Conservation (phyloP, 2,329 filamentous ascomycete genomes). For the Aspergillus novofumigatus region DNA sequence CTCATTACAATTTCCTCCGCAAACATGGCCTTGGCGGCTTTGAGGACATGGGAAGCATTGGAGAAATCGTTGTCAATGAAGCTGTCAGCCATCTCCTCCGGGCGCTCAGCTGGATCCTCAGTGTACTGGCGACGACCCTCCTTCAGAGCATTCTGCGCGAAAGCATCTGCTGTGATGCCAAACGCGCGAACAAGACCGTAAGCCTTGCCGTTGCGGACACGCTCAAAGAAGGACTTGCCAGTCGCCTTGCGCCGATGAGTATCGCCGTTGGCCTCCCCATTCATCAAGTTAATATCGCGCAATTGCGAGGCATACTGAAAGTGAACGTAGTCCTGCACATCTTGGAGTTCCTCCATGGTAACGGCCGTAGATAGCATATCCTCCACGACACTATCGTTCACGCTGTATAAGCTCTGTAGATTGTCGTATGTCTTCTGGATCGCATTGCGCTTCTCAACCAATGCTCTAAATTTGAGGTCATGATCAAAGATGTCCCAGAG, state of each 20-base stretch:
- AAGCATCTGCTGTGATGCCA: slow-evolving; percentile 81
- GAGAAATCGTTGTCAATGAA: slow-evolving; percentile 68
- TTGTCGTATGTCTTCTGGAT: slow-evolving; percentile 75
- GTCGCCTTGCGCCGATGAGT: slow-evolving; percentile 77
- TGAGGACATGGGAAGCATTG: slow-evolving; percentile 70
- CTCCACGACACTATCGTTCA: slow-evolving; percentile 72
- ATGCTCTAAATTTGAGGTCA: slow-evolving; percentile 89
- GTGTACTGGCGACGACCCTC: slow-evolving; percentile 74
- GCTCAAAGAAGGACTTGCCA: slow-evolving; percentile 75
- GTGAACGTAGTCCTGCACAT: slow-evolving; percentile 92
- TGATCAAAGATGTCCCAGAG: slow-evolving; percentile 93
- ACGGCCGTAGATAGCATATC: slow-evolving; percentile 75
- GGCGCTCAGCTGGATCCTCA: slow-evolving; percentile 75
- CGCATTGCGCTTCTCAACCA: slow-evolving; percentile 85
- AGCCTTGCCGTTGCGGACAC: slow-evolving; percentile 73
- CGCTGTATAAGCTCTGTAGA: slow-evolving; percentile 61
- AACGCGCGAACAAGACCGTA: slow-evolving; percentile 83
- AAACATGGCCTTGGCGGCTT: slow-evolving; percentile 80
- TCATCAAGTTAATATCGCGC: slow-evolving; percentile 68
- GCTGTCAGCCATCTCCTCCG: slow-evolving; percentile 81
- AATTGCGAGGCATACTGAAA: slow-evolving; percentile 86
- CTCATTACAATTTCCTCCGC: slow-evolving; percentile 85
- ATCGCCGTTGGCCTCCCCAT: slow-evolving; percentile 57
- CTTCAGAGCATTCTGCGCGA: slow-evolving; percentile 80
- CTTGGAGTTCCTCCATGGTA: slow-evolving; percentile 92